Conservation (phyloP, 2,329 filamentous ascomycete species). For the Thielaviopsis punctulata region DNA sequence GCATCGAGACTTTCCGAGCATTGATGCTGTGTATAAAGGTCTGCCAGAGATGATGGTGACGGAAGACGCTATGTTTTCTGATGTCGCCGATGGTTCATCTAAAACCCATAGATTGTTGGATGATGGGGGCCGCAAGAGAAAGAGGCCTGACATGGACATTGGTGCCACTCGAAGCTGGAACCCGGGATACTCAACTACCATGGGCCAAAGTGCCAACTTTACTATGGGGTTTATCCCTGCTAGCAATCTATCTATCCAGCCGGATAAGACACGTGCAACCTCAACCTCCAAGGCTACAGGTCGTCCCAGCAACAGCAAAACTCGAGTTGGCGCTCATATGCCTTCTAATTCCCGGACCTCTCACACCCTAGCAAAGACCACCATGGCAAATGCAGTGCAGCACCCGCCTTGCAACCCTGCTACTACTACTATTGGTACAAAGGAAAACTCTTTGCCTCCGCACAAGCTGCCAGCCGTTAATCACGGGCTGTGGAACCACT, state of each 20-base stretch:
- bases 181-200: slow-evolving; percentile 39
- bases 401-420: neutral
- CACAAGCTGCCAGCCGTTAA: slow-evolving; percentile 15
- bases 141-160: slow-evolving; percentile 13
- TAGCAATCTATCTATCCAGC: slow-evolving; percentile 23
- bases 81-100: too few relatives aligned
- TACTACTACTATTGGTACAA: neutral
- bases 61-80: slow-evolving; percentile 55
- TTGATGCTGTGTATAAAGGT: slow-evolving; percentile 34
- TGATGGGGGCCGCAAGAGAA: slow-evolving; percentile 16
- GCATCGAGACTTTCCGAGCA: slow-evolving; percentile 39
- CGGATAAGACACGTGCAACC: slow-evolving; percentile 17
- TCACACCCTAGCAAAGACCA: neutral
- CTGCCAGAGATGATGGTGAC: slow-evolving; percentile 35
- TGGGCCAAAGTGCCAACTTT: slow-evolving; percentile 41
- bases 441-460: neutral
- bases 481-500: slow-evolving; percentile 22
- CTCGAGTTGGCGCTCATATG: neutral
- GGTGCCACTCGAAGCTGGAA: slow-evolving; percentile 21
- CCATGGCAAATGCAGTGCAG: neutral
- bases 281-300: slow-evolving; percentile 10
- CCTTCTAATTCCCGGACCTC: neutral
- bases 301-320: neutral
- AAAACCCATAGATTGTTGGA: too few relatives aligned
- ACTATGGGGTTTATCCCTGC: slow-evolving; percentile 50